Evolutionary conservation across 2,329 filamentous ascomycete genomes (phyloP), one percentile per base, ranked within the genome.

Genomic region (Tolypocladium amazonense): DNA sequence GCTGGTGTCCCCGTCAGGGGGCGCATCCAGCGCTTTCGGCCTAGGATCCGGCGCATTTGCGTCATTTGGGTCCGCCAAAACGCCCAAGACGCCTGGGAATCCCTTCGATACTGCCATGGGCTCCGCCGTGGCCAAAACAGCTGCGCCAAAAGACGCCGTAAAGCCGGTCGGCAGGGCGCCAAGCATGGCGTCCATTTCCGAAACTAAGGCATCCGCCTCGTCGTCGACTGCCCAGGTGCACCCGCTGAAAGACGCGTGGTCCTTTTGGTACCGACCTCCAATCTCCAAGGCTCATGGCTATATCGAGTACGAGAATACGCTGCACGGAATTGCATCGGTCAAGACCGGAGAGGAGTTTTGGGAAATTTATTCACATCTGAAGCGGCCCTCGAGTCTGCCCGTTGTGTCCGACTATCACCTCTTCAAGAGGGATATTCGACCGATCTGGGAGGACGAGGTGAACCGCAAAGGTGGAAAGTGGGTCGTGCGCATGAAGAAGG

Each of bases 391-490:
- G 41, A 79, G 83, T 39, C 80, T 99, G 60, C 93, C 93, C 8
- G 87, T 93, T 5, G 93, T 97, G 37, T 97, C 92, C 30, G 94
- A 99, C 75, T 99, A 97, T 72, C 94, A 99, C 73, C 88, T 99
- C 62, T 99, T 99, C 80, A 96, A 94, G 76, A 92, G 94, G 71
- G 93, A 92, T 59, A 92, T 99, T 62, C 87, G 94, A 62, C 94
- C 94, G 27, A 94, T 99, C 67, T 99, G 94, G 94, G 94, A 99
- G 75, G 94, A 99, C 67, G 92, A 96, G 55, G 91, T 95, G 72
- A 99, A 99, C 77, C 94, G 91, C 74, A 88, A 87, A 66, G 94
- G 94, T 59, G 94, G 94, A 57, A 99, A 99, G 77, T 99, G 93
- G 93, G 92, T 97, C 65, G 87, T 99, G 72, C 84, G 93, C 65